phyloP scores from a whole-genome alignment of 306 rosid species.

The Begonia masoniana region DNA sequence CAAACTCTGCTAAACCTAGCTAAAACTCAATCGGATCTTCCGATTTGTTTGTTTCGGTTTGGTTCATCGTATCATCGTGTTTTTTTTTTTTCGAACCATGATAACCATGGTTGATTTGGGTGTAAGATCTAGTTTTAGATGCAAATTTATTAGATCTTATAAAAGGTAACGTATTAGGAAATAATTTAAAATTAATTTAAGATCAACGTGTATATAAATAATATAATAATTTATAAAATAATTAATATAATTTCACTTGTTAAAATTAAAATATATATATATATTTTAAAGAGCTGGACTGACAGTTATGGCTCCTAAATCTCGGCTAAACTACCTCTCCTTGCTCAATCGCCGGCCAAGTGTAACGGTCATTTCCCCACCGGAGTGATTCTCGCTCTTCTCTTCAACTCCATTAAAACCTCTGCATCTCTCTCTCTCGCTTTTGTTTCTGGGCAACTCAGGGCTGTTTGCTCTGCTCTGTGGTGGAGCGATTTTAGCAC shows the following conservation, averaged over 20 bases:
- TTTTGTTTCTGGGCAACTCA: not conserved
- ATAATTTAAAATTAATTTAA: too few species aligned
- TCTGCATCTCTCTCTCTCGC: not conserved
- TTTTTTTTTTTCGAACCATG: too few species aligned
- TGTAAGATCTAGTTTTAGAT: too few species aligned
- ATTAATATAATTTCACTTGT: too few species aligned
- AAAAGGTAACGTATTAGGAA: too few species aligned
- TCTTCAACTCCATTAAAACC: not conserved
- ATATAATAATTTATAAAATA: not conserved
- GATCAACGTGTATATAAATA: not conserved
- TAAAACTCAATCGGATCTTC: too few species aligned
- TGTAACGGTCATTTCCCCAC: constrained; percentile 10
- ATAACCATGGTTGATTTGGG: too few species aligned
- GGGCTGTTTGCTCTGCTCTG: constrained; percentile 1
- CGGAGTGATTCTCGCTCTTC: not conserved
- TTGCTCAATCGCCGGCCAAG: constrained; percentile 12
- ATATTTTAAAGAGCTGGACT: not conserved
- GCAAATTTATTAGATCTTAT: too few species aligned
- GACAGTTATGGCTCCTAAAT: constrained; percentile 45
- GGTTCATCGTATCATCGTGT: too few species aligned
- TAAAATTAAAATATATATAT: too few species aligned
- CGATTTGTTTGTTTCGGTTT: too few species aligned
- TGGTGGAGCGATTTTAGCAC: not conserved
- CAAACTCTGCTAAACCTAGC: too few species aligned
- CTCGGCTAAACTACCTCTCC: constrained; percentile 15